Evolutionary conservation across 1,139 yeast species (phyloP), one percentile per base, ranked within the genome.

Genomic region (Pichia norvegensis): DNA sequence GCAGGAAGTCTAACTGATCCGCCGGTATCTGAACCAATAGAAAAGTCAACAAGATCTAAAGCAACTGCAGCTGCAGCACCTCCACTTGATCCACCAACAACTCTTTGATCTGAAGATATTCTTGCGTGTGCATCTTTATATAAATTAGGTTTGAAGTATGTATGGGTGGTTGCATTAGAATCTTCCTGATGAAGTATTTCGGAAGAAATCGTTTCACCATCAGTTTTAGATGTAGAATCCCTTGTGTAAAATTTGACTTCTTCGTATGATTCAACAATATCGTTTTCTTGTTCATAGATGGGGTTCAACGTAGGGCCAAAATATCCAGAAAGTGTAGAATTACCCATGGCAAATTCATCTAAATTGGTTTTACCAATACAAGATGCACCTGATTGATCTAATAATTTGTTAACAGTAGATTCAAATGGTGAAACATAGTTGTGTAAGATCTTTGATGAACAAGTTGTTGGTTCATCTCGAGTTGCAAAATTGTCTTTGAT

Each of bases 321-420:
- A 45, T 54, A 67, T 9, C 82, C 77, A 59, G 70, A 74, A 36
- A 76, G 72, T 57, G 63, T 81, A 1, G 81, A 72, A 4, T 86
- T 80, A 2, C 98, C 99, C 98, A 94, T 94, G 1, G 95, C 98
- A 67, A 92, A 94, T 65, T 94, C 97, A 66, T 94, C 99, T 76
- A 94, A 70, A 56, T 92, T 92, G n/a, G 95, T 75, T 63, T 90
- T 92, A 0, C 95, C 97, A 0, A 80, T 66, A n/a, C 81, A 60
- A 1, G 63, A 56, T 22, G 74, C 72, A 0, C 88, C 86, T 3
- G 72, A 69, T 0, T 63, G 55, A 16, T 70, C 62, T n/a, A 92
- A 63, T 9, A 80, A 67, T 1, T 63, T 54, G 0, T 79, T 77
- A 2, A 82, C 85, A 0, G 97, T 86, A 6, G 97, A 86, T 52